Conservation (phyloP, 2,329 filamentous ascomycete genomes). For the Calycina herbarum region DNA sequence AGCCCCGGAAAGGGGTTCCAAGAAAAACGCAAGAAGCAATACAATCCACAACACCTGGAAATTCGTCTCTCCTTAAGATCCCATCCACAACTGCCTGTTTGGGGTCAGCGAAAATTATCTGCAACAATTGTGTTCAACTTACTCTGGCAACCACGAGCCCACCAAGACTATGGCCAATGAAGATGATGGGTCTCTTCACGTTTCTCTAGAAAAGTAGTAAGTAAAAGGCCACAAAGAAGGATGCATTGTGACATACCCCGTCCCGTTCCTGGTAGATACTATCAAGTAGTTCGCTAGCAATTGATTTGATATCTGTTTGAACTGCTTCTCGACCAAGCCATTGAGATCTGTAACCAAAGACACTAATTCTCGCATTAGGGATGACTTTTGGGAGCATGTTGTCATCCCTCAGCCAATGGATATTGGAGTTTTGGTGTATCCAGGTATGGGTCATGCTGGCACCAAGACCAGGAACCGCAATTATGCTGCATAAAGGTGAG, state of each 20-base stretch:
- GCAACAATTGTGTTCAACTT: not conserved
- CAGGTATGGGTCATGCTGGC: conserved; percentile 6
- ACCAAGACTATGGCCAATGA: conserved; percentile 44
- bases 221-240: not conserved
- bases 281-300: not conserved
- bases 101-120: not conserved
- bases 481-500: conserved; percentile 1
- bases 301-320: conserved; percentile 4
- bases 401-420: conserved; percentile 10
- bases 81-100: conserved; percentile 18
- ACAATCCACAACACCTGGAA: conserved; percentile 9
- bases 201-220: not conserved
- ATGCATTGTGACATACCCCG: not conserved
- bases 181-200: conserved; percentile 33
- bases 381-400: conserved; percentile 8
- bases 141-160: conserved; percentile 41
- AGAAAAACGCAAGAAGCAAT: conserved; percentile 13
- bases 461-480: conserved; percentile 12
- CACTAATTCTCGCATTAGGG: conserved; percentile 11
- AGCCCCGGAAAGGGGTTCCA: conserved; percentile 14
- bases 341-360: conserved; percentile 13
- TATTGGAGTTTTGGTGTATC: not conserved
- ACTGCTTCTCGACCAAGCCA: conserved; percentile 12
- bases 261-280: not conserved
- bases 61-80: conserved; percentile 3